A percentile compares a stretch with the other conserved stretches of the same genome.
These are phyloP conservation scores for Colletotrichum trifolii DNA, from an alignment of 2,329 filamentous ascomycete species.

Conservation along the genomic window DNA sequence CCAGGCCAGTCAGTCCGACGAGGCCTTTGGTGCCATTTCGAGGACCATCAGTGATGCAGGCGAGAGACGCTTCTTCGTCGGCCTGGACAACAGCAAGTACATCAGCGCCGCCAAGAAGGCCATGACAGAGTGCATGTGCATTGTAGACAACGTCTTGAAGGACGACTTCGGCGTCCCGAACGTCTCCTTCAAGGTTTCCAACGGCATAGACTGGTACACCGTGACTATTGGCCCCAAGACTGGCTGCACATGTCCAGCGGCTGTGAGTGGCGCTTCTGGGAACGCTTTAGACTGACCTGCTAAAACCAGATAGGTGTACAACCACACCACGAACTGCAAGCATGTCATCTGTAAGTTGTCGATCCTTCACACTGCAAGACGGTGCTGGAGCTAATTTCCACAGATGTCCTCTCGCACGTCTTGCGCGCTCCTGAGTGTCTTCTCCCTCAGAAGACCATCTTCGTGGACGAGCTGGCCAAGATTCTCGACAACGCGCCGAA, in stretches of 20 bases:
- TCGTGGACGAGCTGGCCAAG: constrained; percentile 9
- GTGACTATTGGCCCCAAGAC: constrained; percentile 8
- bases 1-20: not conserved
- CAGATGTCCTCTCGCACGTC: constrained; percentile 31
- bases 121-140: constrained; percentile 18
- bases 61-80: constrained; percentile 3
- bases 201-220: constrained; percentile 8
- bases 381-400: not conserved
- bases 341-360: constrained; percentile 33
- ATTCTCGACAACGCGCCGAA: constrained; percentile 18
- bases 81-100: constrained; percentile 3
- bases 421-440: constrained; percentile 24
- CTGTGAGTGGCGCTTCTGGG: not conserved
- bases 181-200: constrained; percentile 3
- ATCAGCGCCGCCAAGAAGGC: constrained; percentile 20
- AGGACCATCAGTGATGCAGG: not conserved
- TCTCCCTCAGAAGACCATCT: constrained; percentile 22
- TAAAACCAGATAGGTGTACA: constrained; percentile 14
- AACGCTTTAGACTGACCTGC: not conserved
- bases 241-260: constrained; percentile 20
- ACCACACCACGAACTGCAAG: constrained; percentile 29
- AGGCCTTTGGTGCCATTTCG: constrained; percentile 11
- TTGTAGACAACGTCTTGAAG: constrained; percentile 20
- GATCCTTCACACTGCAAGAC: not conserved
- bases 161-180: not conserved